These are phyloP conservation scores for Colletotrichum caudatum DNA, from an alignment of 2,329 filamentous ascomycete species.

Conservation along the genomic window DNA sequence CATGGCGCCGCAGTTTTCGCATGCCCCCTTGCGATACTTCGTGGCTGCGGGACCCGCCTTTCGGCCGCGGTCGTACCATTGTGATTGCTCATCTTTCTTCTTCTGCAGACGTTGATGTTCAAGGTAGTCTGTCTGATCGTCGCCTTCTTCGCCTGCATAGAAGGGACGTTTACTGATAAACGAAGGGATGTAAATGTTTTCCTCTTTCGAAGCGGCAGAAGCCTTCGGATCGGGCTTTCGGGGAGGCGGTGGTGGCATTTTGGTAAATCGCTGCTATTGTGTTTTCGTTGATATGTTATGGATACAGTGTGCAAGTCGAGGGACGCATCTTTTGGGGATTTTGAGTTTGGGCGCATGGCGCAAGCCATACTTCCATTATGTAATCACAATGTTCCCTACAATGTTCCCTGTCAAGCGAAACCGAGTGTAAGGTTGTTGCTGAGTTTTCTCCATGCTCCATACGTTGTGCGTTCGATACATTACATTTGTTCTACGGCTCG, in stretches of 20 bases:
- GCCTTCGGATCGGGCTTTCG: conserved; percentile 50
- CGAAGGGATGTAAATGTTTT: conserved; percentile 97
- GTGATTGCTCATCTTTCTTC: conserved; percentile 74
- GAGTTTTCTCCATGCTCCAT: neutral
- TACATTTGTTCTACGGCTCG: accelerated
- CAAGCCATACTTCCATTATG: neutral
- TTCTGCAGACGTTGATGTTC: conserved; percentile 93
- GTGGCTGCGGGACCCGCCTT: conserved; percentile 89
- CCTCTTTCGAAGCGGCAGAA: conserved; percentile 75
- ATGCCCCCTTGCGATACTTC: conserved; percentile 97
- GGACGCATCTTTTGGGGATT: conserved; percentile 10
- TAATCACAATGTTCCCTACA: neutral
- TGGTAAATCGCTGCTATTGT: conserved; percentile 10
- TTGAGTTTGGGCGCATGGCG: conserved; percentile 37
- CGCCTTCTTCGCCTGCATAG: conserved; percentile 85
- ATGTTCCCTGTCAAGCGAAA: neutral
- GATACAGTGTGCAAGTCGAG: neutral
- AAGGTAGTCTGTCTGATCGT: conserved; percentile 86
- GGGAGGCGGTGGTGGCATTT: conserved; percentile 48
- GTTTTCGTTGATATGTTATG: neutral
- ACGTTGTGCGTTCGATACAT: too few species aligned
- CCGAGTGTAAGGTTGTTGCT: neutral
- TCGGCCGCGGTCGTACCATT: conserved; percentile 94
- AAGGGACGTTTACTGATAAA: conserved; percentile 99
- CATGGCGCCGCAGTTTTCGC: conserved; percentile 98